phyloP scores from a whole-genome alignment of 2,329 filamentous ascomycete species.

The Aspergillus awamori region DNA sequence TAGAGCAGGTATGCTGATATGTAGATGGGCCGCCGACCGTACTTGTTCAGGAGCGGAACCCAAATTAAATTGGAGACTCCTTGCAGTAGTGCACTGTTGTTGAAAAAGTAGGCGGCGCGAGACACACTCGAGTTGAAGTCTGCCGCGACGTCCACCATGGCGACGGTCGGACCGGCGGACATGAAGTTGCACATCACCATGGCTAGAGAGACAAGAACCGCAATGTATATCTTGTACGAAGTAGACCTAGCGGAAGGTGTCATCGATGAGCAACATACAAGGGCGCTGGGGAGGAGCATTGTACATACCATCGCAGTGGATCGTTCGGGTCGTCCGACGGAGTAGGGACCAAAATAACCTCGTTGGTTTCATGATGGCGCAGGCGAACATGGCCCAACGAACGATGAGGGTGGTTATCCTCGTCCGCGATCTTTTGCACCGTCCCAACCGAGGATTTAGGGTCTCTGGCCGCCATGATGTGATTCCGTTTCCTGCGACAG shows the following conservation, averaged over 20 bases:
- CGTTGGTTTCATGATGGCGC: background rate
- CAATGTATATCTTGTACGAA: slow-evolving; percentile 45
- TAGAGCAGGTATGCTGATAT: slow-evolving; percentile 32
- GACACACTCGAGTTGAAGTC: slow-evolving; percentile 47
- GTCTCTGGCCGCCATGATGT: background rate
- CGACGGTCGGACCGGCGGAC: slow-evolving; percentile 58
- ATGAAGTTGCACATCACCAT: slow-evolving; percentile 62
- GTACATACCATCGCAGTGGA: background rate
- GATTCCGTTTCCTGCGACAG: background rate
- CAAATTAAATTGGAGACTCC: slow-evolving; percentile 45
- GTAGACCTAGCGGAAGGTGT: slow-evolving; percentile 2
- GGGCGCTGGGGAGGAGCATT: background rate
- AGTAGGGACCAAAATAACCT: background rate
- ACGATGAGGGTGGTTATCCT: background rate
- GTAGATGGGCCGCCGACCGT: slow-evolving; percentile 40
- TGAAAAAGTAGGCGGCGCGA: slow-evolving; percentile 58
- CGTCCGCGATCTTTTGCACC: background rate
- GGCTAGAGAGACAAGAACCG: slow-evolving; percentile 43
- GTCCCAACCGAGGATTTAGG: background rate
- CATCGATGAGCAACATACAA: background rate
- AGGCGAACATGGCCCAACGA: background rate
- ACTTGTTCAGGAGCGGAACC: slow-evolving; percentile 44
- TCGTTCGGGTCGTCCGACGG: background rate
- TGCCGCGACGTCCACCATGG: slow-evolving; percentile 52
- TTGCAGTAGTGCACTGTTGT: slow-evolving; percentile 56